These are phyloP conservation scores for Phytophthora chlamydospora DNA, from an alignment of 352 stramenopile genomes.

Conservation along the genomic window DNA sequence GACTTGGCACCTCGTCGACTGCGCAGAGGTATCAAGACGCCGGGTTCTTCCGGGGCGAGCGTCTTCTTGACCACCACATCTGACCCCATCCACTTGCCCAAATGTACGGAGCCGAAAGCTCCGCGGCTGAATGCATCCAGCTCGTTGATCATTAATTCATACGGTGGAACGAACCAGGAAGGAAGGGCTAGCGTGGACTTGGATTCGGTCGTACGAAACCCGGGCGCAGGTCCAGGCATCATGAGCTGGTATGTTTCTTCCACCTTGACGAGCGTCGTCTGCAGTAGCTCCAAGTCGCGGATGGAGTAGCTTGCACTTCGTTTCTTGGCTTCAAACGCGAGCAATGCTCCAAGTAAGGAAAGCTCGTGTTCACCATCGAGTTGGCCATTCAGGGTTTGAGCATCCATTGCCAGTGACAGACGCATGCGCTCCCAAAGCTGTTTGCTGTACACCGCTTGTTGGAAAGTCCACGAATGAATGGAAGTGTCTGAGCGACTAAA, in stretches of 20 bases:
- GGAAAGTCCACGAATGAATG: conserved; percentile 31
- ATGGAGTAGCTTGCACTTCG: conserved; percentile 22
- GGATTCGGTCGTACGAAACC: conserved; percentile 6
- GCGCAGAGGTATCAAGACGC: conserved; percentile 2
- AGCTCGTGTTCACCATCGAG: conserved; percentile 27
- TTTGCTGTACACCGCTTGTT: conserved; percentile 20
- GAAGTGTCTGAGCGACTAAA: conserved; percentile 24
- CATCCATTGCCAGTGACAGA: conserved; percentile 24
- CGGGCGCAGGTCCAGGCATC: neutral
- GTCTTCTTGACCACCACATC: conserved; percentile 42
- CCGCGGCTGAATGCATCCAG: conserved; percentile 27
- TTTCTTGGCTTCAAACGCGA: conserved; percentile 35
- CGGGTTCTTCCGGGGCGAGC: conserved; percentile 10
- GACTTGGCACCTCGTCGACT: conserved; percentile 16
- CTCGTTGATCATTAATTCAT: conserved; percentile 39
- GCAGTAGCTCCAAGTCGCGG: conserved; percentile 24
- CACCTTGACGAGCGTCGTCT: conserved; percentile 22
- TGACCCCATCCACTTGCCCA: conserved; percentile 33
- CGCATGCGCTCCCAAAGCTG: conserved; percentile 37
- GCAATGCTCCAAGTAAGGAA: conserved; percentile 13
- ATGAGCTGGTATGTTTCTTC: conserved; percentile 20
- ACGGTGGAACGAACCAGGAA: conserved; percentile 38
- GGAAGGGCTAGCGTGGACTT: conserved; percentile 14
- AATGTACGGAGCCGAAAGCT: conserved; percentile 31
- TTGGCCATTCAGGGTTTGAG: conserved; percentile 15